phyloP scores from a whole-genome alignment of 345 rosid species.

The Eucalyptus regnans region DNA sequence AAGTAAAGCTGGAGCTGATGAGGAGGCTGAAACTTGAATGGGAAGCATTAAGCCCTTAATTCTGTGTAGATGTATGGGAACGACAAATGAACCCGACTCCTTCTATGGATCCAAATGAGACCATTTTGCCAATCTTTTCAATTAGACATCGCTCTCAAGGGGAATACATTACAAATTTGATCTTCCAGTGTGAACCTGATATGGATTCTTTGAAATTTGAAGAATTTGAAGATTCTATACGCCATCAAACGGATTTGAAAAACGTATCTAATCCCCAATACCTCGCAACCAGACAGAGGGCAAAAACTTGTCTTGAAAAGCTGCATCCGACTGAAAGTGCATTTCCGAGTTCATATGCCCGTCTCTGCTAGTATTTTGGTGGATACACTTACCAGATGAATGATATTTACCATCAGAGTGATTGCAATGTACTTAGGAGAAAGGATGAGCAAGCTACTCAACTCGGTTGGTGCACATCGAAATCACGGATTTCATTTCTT shows the following conservation, averaged over 20 bases:
- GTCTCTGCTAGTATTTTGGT: not conserved
- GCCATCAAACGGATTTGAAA: not conserved
- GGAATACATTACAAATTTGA: not conserved
- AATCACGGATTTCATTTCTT: slow-evolving; percentile 77
- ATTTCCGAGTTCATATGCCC: not conserved
- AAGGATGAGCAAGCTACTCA: slow-evolving; percentile 16
- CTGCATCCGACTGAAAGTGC: not conserved
- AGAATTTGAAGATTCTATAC: not conserved
- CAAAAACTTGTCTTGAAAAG: not conserved
- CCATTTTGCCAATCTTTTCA: not conserved
- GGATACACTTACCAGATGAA: not conserved
- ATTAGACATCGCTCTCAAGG: not conserved
- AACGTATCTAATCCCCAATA: not conserved
- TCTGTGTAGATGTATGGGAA: not conserved
- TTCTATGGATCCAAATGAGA: not conserved
- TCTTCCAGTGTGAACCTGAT: not conserved
- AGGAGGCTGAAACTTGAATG: not conserved
- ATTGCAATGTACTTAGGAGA: not conserved
- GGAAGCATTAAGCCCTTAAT: not conserved
- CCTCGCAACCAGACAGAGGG: not conserved
- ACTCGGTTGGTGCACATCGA: slow-evolving; percentile 69
- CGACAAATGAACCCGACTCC: not conserved
- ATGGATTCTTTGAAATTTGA: not conserved
- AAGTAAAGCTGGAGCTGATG: not conserved
- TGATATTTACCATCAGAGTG: not conserved